Evolutionary conservation across 345 rosid genomes (phyloP).

Genomic region (Lepidium africanum): DNA sequence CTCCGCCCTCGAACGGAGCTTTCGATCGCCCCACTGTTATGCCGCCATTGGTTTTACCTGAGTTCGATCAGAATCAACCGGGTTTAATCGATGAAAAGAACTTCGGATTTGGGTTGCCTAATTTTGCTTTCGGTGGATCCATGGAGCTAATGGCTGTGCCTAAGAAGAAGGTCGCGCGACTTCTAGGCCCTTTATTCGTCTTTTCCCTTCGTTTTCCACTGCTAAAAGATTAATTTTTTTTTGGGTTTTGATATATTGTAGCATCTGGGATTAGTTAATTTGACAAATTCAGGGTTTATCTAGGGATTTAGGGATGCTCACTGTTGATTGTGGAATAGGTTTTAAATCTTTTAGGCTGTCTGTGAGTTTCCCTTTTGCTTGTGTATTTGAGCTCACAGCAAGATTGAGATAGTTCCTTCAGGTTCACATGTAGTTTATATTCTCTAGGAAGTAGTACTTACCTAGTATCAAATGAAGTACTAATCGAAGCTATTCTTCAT

Average conservation of each 20-base stretch:
- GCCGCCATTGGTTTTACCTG: conserved; percentile 20
- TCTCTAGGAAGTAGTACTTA: background rate
- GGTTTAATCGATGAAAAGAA: conserved; percentile 20
- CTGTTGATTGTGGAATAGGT: background rate
- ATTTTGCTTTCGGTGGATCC: conserved; percentile 42
- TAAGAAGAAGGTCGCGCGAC: conserved; percentile 46
- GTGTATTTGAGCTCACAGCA: background rate
- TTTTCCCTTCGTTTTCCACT: background rate
- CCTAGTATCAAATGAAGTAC: background rate
- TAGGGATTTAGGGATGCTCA: background rate
- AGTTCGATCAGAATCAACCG: conserved; percentile 19
- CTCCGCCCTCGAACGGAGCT: conserved; percentile 34
- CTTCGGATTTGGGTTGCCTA: conserved; percentile 35
- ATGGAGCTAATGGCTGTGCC: conserved; percentile 99
- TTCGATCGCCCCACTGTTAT: conserved; percentile 18
- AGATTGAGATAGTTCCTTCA: background rate
- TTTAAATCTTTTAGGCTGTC: background rate
- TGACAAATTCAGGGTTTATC: background rate
- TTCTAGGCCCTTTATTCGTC: background rate
- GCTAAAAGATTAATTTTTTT: background rate
- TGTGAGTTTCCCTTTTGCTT: background rate
- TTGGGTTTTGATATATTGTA: background rate
- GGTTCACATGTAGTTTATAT: background rate
- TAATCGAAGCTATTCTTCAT: background rate
- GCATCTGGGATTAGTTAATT: background rate